Evolutionary conservation across 176 grass and related monocot species (phyloP), one percentile per base, ranked within the genome.

Genomic region (Puccinellia tenuiflora): DNA sequence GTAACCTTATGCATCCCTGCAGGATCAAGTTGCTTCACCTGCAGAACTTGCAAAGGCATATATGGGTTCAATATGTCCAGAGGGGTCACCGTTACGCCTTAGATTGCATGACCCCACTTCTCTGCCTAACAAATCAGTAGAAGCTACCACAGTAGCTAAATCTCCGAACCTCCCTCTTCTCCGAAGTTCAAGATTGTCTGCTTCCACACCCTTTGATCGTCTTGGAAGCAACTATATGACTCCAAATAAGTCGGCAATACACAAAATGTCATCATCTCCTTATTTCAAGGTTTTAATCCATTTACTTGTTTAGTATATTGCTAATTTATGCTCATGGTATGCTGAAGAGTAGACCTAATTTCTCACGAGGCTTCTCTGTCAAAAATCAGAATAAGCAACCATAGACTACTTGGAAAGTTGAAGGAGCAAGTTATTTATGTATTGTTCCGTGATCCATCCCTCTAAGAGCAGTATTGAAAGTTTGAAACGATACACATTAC

Each of bases 1-100:
- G 37, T 83, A 55, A 81, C 6, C 26, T 71, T 64, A 64, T 71
- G 30, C 21, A 8, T 84, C 22, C 21, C 12, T 14, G 11, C 30
- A 88, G 86, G 92, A 86, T 80, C 43, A 88, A 50, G 55, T 63
- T 88, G 83, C 55, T 55, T 91, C 83, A 47, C 88, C 88, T 62
- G 81, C 86, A 54, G 86, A 94, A 84, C 65, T 91, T 77, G 86
- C 88, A 68, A 94, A 94, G 75, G 75, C 86, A 69, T 89, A 86
- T 84, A 91, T 94, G 92, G 56, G 80, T 70, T 88, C 76, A 73
- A 78, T 74, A 86, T 81, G 80, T 82, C 77, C 25, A 5, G 88
- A 81, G 37, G 78, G 67, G 20, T 69, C 77, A 20, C 80, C 76
- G 12, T 47, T 88, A 46, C 56, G 76, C 43, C 70, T 88, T 84